Evolutionary conservation across 805 yeast species (phyloP).

Genomic region (Metschnikowia arizonensis): DNA sequence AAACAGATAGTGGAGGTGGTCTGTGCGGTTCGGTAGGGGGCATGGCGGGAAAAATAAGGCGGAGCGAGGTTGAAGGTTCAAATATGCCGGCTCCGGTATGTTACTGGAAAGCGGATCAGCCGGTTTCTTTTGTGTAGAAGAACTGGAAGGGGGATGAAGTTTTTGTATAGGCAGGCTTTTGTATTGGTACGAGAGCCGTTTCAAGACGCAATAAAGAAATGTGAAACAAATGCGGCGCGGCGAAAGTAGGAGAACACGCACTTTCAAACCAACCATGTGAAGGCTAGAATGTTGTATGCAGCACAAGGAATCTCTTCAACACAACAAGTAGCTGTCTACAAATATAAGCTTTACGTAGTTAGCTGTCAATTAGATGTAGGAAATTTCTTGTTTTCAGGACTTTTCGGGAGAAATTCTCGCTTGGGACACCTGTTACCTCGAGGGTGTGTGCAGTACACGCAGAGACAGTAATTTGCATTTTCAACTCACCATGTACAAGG

Average conservation of each 20-base stretch:
- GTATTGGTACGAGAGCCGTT: slow-evolving; percentile 3
- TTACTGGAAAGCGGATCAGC: not conserved
- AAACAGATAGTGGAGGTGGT: slow-evolving; percentile 14
- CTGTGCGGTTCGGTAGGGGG: slow-evolving; percentile 12
- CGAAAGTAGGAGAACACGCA: slow-evolving; percentile 2
- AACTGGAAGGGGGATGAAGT: slow-evolving; percentile 1
- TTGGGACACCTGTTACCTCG: slow-evolving; percentile 1
- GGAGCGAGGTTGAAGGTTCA: not conserved
- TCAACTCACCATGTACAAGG: not conserved
- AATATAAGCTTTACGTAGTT: not conserved
- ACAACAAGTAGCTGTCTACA: not conserved
- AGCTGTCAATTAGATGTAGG: not conserved
- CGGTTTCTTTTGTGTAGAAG: slow-evolving; percentile 4
- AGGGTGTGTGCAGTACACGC: not conserved
- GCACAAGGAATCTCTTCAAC: not conserved
- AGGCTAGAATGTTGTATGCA: not conserved
- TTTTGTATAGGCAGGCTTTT: slow-evolving; percentile 4
- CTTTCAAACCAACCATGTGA: not conserved
- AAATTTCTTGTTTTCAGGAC: not conserved
- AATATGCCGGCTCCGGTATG: slow-evolving; percentile 2
- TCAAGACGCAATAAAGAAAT: slow-evolving; percentile 6
- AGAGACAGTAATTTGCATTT: not conserved
- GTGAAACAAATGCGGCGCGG: slow-evolving; percentile 7
- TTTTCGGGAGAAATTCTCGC: slow-evolving; percentile 1
- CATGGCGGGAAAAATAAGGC: slow-evolving; percentile 6